phyloP scores from a whole-genome alignment of 2,329 filamentous ascomycete species.

The Eutypa lata region DNA sequence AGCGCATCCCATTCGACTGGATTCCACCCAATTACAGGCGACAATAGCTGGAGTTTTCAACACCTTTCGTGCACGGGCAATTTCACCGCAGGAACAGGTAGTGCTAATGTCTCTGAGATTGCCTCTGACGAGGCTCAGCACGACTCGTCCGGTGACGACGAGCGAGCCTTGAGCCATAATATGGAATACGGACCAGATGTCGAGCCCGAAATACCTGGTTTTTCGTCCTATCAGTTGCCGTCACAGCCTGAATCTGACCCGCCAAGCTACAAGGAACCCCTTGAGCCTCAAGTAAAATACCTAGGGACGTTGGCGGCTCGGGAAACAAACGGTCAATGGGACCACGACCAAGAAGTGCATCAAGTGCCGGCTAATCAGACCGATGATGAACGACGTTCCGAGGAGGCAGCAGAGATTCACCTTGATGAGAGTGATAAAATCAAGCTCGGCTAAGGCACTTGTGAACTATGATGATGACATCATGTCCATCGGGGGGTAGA shows the following conservation, averaged over 20 bases:
- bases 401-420: constrained; percentile 49
- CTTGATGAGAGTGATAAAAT: constrained; percentile 39
- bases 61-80: constrained; percentile 30
- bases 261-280: constrained; percentile 16
- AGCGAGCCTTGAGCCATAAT: constrained; percentile 23
- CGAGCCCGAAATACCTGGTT: constrained; percentile 22
- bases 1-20: constrained; percentile 24
- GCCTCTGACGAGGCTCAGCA: constrained; percentile 36
- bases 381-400: constrained; percentile 35
- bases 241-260: constrained; percentile 15
- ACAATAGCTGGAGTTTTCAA: constrained; percentile 45
- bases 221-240: constrained; percentile 24
- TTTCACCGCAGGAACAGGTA: constrained; percentile 24
- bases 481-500: neutral
- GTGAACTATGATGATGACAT: neutral
- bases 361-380: constrained; percentile 33
- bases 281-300: constrained; percentile 10
- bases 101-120: constrained; percentile 23
- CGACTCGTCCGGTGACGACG: constrained; percentile 34
- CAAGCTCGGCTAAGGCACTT: constrained; percentile 15
- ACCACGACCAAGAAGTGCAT: constrained; percentile 34
- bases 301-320: constrained; percentile 15
- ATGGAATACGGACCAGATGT: constrained; percentile 15
- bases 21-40: constrained; percentile 21
- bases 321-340: constrained; percentile 33